phyloP scores from a whole-genome alignment of 305 asterid genomes.

The Fraxinus angustifolia region DNA sequence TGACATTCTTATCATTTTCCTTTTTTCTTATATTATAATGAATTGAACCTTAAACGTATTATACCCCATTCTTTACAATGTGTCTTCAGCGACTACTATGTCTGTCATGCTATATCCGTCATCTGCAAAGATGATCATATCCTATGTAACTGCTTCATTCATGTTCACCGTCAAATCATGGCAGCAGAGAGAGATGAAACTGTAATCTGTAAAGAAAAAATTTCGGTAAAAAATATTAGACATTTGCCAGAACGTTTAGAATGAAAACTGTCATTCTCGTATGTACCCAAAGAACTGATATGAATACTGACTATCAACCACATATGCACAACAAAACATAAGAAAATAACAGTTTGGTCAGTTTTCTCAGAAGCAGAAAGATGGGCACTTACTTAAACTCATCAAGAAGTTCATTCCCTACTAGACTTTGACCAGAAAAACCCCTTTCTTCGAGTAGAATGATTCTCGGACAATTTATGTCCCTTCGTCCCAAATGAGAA shows the following conservation, averaged over 20 bases:
- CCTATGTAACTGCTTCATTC: constrained; percentile 21
- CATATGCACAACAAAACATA: neutral
- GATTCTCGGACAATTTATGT: constrained; percentile 47
- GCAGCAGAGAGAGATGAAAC: constrained; percentile 20
- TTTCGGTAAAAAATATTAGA: neutral
- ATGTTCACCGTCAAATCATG: constrained; percentile 15
- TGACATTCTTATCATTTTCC: constrained; percentile 34
- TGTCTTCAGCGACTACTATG: constrained; percentile 58
- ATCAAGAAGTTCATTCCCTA: constrained; percentile 45
- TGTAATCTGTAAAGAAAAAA: neutral
- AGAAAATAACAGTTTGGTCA: neutral
- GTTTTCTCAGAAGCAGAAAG: neutral
- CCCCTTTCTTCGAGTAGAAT: constrained; percentile 49
- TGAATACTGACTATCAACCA: neutral
- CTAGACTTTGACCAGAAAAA: constrained; percentile 87
- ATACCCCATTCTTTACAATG: constrained; percentile 58
- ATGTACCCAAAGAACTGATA: neutral
- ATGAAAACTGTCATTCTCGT: neutral
- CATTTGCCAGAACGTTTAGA: neutral
- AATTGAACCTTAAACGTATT: constrained; percentile 39
- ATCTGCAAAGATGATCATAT: constrained; percentile 24
- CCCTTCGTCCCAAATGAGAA: constrained; percentile 77
- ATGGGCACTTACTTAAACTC: constrained; percentile 37
- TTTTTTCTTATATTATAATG: constrained; percentile 37
- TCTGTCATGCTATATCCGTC: constrained; percentile 25